Percentiles rank a stretch among this genome's conserved stretches.
Evolutionary conservation across 2,329 filamentous ascomycete genomes (phyloP).

Genomic region (Colletotrichum shisoi): DNA sequence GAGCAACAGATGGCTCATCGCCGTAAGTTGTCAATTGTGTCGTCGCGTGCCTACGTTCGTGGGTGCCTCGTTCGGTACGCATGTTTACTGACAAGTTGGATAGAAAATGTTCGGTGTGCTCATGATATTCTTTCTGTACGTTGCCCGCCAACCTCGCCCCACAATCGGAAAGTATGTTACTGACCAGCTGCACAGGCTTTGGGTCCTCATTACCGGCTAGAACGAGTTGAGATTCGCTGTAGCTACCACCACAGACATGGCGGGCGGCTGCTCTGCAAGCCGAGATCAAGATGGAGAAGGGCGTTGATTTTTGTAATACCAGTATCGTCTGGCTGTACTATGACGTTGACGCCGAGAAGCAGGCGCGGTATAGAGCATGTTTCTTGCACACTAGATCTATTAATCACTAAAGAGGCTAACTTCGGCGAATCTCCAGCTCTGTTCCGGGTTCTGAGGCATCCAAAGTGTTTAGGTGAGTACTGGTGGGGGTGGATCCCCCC

Average conservation of each 20-base stretch:
- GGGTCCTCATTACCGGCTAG: constrained; percentile 71
- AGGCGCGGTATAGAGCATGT: constrained; percentile 29
- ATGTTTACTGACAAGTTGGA: constrained; percentile 18
- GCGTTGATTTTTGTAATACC: constrained; percentile 37
- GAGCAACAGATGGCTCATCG: constrained; percentile 93
- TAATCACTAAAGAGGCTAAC: constrained; percentile 34
- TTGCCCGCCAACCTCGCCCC: constrained; percentile 46
- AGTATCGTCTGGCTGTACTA: constrained; percentile 32
- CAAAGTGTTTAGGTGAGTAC: background rate
- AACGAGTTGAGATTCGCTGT: background rate
- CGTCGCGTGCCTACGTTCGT: background rate
- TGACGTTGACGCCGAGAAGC: constrained; percentile 28
- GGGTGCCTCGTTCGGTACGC: background rate
- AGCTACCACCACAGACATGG: background rate
- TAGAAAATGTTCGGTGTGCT: constrained; percentile 79
- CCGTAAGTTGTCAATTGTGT: constrained; percentile 47
- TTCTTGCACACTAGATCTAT: constrained; percentile 37
- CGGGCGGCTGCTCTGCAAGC: constrained; percentile 9
- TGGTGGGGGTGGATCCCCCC: background rate
- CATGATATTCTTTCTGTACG: constrained; percentile 86
- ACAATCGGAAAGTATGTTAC: constrained; percentile 20
- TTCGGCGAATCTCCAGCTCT: constrained; percentile 24
- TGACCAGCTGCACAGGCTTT: constrained; percentile 56
- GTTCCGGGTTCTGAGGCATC: background rate
- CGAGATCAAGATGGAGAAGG: constrained; percentile 5